phyloP scores from a whole-genome alignment of 345 rosid genomes.

The Luvunga scandens region DNA sequence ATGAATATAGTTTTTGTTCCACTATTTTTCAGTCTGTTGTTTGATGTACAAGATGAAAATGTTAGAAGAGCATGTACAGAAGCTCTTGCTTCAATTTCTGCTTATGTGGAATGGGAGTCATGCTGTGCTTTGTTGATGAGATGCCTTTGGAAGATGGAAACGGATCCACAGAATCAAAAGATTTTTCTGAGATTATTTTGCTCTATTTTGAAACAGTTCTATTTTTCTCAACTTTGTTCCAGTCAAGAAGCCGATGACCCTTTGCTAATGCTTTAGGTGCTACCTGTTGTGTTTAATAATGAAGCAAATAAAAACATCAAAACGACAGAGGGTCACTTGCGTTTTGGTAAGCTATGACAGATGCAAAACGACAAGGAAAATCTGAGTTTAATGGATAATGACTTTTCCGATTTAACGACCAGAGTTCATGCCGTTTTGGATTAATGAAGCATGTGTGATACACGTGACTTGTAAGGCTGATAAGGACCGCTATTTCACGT shows the following conservation, averaged over 20 bases:
- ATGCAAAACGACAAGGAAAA: too few species aligned
- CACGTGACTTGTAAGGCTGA: too few species aligned
- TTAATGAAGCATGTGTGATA: too few species aligned
- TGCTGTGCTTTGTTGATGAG: constrained; percentile 61
- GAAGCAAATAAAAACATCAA: too few species aligned
- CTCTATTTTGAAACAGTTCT: constrained; percentile 67
- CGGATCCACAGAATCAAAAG: constrained; percentile 60
- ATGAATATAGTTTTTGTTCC: constrained; percentile 70
- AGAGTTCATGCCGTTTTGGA: too few species aligned
- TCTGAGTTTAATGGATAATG: too few species aligned
- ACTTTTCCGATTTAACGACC: too few species aligned
- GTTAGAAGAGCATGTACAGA: constrained; percentile 63
- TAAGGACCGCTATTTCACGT: too few species aligned
- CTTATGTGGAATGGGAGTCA: constrained; percentile 71
- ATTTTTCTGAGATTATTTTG: constrained; percentile 62
- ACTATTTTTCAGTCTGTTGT: constrained; percentile 73
- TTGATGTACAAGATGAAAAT: constrained; percentile 71
- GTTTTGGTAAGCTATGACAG: too few species aligned
- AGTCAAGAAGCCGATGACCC: constrained; percentile 32
- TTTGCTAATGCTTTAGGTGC: too few species aligned
- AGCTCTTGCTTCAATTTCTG: constrained; percentile 75
- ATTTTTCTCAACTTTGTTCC: constrained; percentile 40
- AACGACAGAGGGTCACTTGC: too few species aligned
- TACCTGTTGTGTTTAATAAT: too few species aligned
- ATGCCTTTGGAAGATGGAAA: constrained; percentile 67